A percentile compares a stretch with the other conserved stretches of the same genome.
Conservation (phyloP, 2,329 filamentous ascomycete genomes). For the Monosporascus sp. region DNA sequence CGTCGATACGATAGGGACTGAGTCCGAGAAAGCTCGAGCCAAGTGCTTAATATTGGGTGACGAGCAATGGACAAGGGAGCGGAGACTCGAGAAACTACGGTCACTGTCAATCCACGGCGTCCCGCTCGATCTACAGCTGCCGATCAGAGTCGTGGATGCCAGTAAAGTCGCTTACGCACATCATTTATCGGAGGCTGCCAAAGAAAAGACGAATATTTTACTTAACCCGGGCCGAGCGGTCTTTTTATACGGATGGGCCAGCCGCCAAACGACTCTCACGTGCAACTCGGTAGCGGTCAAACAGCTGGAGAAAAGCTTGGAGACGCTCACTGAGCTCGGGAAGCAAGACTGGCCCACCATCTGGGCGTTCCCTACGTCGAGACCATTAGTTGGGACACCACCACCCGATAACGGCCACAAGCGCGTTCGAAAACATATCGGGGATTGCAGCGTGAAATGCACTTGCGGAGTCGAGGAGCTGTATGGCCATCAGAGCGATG, state of each 20-base stretch:
- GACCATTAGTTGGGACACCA: constrained; percentile 23
- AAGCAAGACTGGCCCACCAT: constrained; percentile 24
- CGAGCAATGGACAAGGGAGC: constrained; percentile 12
- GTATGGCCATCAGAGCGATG: constrained; percentile 11
- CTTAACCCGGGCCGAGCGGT: constrained; percentile 55
- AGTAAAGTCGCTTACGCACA: constrained; percentile 27
- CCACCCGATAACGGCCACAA: constrained; percentile 12
- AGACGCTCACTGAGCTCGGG: constrained; percentile 15
- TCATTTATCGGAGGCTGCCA: constrained; percentile 22
- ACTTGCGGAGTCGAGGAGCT: constrained; percentile 22
- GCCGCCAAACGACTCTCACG: constrained; percentile 59
- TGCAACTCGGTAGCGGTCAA: constrained; percentile 64
- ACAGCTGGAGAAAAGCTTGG: constrained; percentile 49
- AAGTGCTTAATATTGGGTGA: constrained; percentile 46
- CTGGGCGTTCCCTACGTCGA: constrained; percentile 24
- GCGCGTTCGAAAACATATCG: constrained; percentile 23
- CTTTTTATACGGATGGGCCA: constrained; percentile 66
- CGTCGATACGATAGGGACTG: constrained; percentile 56
- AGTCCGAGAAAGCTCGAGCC: constrained; percentile 54
- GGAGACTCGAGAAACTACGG: constrained; percentile 25
- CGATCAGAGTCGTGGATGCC: constrained; percentile 50
- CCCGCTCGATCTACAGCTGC: constrained; percentile 40
- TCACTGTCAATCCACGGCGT: constrained; percentile 32
- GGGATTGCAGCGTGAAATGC: constrained; percentile 22
- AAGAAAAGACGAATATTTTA: constrained; percentile 31